phyloP scores from a whole-genome alignment of 1,284 basidiomycete genomes.

The Cryptococcus hybrid region DNA sequence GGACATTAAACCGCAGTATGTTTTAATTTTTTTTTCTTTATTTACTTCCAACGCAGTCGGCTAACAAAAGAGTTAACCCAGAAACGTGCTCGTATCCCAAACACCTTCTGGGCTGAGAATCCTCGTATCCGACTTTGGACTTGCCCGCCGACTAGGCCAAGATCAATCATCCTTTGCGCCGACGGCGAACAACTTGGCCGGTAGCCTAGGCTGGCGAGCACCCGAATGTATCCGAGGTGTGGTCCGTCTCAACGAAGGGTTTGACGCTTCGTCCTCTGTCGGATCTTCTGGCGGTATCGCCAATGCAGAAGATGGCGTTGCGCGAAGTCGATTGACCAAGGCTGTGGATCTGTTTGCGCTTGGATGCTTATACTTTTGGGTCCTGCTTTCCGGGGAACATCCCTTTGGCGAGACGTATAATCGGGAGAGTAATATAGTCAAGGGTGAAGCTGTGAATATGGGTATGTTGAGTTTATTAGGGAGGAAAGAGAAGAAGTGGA shows the following conservation, averaged over 20 bases:
- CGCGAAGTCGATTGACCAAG: constrained; percentile 66
- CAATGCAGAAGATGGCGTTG: constrained; percentile 4
- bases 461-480: constrained; percentile 71
- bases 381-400: constrained; percentile 80
- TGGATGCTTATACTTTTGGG: constrained; percentile 90
- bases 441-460: constrained; percentile 65
- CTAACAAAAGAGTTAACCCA: constrained; percentile 8
- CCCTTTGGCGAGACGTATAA: constrained; percentile 89
- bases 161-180: constrained; percentile 93
- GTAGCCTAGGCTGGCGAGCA: constrained; percentile 91
- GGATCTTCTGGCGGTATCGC: constrained; percentile 13
- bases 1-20: constrained; percentile 90
- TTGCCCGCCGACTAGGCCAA: constrained; percentile 86
- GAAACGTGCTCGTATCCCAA: constrained; percentile 85
- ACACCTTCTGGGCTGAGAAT: constrained; percentile 72
- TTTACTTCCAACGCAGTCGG: background rate
- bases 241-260: constrained; percentile 77
- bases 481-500: constrained; percentile 86
- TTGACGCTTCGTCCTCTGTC: constrained; percentile 54
- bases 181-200: constrained; percentile 67
- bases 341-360: constrained; percentile 92
- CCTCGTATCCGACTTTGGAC: constrained; percentile 93
- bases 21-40: constrained; percentile 4
- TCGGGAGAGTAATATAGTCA: constrained; percentile 86
- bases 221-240: constrained; percentile 90